Conservation (phyloP, 1,284 basidiomycete genomes). For the Tylopilus orsonianus region DNA sequence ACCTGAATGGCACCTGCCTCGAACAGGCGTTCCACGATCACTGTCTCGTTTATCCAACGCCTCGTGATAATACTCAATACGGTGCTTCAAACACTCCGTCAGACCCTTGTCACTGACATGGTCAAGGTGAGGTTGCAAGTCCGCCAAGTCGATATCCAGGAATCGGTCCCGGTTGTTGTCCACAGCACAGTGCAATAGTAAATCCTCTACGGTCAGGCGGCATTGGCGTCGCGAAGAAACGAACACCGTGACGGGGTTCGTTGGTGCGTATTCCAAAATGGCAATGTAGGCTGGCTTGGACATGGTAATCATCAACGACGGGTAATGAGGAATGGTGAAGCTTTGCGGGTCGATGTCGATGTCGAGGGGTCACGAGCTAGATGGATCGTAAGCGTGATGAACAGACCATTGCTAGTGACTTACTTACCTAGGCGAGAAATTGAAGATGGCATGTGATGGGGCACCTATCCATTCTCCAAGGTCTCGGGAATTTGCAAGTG, state of each 20-base stretch:
- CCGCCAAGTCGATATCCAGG: conserved; percentile 84
- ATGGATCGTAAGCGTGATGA: conserved; percentile 8
- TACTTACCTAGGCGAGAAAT: conserved; percentile 86
- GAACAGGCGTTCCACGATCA: conserved; percentile 92
- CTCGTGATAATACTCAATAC: conserved; percentile 96
- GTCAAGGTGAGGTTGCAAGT: conserved; percentile 88
- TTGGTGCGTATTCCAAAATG: conserved; percentile 85
- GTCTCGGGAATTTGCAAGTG: conserved; percentile 94
- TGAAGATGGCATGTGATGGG: conserved; percentile 92
- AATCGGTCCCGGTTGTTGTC: conserved; percentile 87
- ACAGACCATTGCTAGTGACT: neutral
- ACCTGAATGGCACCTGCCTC: conserved; percentile 94
- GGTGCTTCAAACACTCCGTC: conserved; percentile 82
- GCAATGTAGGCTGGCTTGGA: conserved; percentile 97
- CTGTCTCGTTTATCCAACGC: conserved; percentile 89
- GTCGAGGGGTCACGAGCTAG: conserved; percentile 82
- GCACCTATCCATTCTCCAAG: conserved; percentile 98
- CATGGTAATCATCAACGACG: conserved; percentile 98
- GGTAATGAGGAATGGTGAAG: conserved; percentile 96
- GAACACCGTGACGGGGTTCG: conserved; percentile 89
- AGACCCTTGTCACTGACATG: conserved; percentile 80
- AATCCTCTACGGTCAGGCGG: conserved; percentile 88
- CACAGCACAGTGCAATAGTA: conserved; percentile 86
- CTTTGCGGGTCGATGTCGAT: conserved; percentile 98
- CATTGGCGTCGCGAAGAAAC: conserved; percentile 95